These are phyloP conservation scores for Trebouxia sp. DNA, from an alignment of 139 green algal species.

Conservation along the genomic window DNA sequence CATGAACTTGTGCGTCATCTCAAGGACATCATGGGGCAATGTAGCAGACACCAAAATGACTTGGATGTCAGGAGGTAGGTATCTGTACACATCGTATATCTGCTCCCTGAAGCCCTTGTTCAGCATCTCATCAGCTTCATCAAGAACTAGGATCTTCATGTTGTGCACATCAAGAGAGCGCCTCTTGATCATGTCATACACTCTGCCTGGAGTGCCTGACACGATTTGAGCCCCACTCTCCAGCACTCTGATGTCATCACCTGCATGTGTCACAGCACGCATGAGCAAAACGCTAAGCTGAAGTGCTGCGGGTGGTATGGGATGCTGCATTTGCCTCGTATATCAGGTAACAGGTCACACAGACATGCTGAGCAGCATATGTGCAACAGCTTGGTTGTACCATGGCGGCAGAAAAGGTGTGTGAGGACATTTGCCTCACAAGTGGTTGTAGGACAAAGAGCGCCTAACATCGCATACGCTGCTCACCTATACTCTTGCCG, in stretches of 20 bases:
- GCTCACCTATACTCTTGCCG: conserved; percentile 86
- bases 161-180: conserved; percentile 67
- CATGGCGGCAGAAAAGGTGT: too few relatives aligned
- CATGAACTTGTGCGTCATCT: conserved; percentile 99
- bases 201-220: conserved; percentile 93
- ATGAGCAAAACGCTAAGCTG: not conserved
- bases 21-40: conserved; percentile 92
- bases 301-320: not conserved
- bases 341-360: too few relatives aligned
- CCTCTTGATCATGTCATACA: conserved; percentile 99
- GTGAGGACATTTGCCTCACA: too few relatives aligned
- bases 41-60: conserved; percentile 97
- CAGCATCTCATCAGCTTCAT: conserved; percentile 99
- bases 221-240: conserved; percentile 94
- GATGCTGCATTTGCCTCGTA: not conserved
- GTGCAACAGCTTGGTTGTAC: too few relatives aligned
- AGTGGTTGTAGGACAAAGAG: too few relatives aligned
- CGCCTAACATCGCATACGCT: too few relatives aligned
- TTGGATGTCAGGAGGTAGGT: conserved; percentile 84
- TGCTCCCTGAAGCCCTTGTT: conserved; percentile 99
- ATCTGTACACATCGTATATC: conserved; percentile 99
- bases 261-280: conserved; percentile 29
- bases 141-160: conserved; percentile 85
- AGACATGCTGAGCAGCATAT: too few relatives aligned
- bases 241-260: conserved; percentile 95